Base-by-base conservation (phyloP, 1,139 yeast species). In the Saccharomycopsis crataegensis region DNA sequence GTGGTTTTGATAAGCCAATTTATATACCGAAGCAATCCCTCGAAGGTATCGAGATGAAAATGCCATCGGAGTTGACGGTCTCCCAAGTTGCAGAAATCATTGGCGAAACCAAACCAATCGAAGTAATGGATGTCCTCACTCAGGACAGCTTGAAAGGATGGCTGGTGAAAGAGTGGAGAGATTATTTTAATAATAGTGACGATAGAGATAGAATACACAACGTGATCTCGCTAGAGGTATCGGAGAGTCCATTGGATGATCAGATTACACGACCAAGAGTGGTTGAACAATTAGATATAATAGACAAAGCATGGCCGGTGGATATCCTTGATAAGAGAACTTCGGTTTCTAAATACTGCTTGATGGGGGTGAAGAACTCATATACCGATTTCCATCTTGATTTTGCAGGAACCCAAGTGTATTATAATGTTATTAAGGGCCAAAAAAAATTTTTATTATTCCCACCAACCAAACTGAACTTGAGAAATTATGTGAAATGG, bases 381-480 rank as follows among this genome's bases (percentile, higher is more conserved):
- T 90, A 80, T 64, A 90, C 96, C 0, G 97, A 90, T 64, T 90
- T 89, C 67, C 97, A 90, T 65, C 74, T 90, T 47, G 97, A 90
- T 67, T 90, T 90, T 67, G 95, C 95, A 2, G 97, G 96, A 0
- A 87, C 96, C 0, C 86, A 93, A 0, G 97, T 90, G 5, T 90
- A 88, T 66, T 90, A 90, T 67, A 89, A 93, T 8, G 82, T 90
- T 2, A 70, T 91, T 22, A 70, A 75, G 8, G 97, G 97, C 0
- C 62, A 73, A 3, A 90, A 90, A 64, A 76, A 82, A 33, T 90
- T 90, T 62, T 67, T 89, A 49, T 78, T 90, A 75, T 82, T 77
- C 59, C 96, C 96, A 1, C 96, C 96, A 1, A 80, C 94, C 0
- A 67, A 70, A 1, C 62, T 67, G 8, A 89, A 89, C 61, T 71